Base-by-base conservation (phyloP, 1,284 basidiomycete genomes). In the Trametes versicolor region DNA sequence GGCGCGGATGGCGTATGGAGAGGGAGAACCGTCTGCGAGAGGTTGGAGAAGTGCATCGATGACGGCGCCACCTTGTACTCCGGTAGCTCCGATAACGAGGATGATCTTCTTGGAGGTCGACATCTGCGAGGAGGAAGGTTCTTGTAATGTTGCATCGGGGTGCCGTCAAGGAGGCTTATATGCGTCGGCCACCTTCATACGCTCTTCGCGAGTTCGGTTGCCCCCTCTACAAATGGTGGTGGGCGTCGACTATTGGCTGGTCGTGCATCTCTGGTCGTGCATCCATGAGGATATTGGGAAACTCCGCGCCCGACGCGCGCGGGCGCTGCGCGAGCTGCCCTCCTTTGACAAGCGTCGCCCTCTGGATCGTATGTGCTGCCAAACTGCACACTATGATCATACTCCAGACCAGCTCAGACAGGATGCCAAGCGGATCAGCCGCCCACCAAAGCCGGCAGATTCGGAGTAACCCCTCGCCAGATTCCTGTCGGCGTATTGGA, bases 21-120 rank as follows among this genome's bases (percentile, higher is more conserved):
- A 82, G 1, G 82, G 78, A 6, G 75, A 70, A 4, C 81, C 82
- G 60, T 82, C 78, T 27, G 72, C 62, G 52, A 66, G 67, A 2
- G 77, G 78, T 10, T 75, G 76, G 29, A 85, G 77, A 15, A 85
- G 73, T 27, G 78, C 78, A 63, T 82, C 76, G 49, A 85, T 78
- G 61, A 84, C 80, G 25, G 80, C 78, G 39, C 81, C 70, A 17
- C 84, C 85, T 65, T 85, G 85, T 3, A 80, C 82, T 51, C 85
- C 84, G 34, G 85, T 86, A 2, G 81, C 85, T 47, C 85, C 83
- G 47, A 85, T 78, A 62, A 86, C 82, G 61, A 84, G 79, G 67
- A 86, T 83, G 67, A 81, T 69, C 72, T 83, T 83, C 68, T 75
- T 71, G 39, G 41, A 6, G 21, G 41, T 39, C 6, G 45, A 48